Base-by-base conservation (phyloP, 2,329 filamentous ascomycete species). In the Alternaria triticina region DNA sequence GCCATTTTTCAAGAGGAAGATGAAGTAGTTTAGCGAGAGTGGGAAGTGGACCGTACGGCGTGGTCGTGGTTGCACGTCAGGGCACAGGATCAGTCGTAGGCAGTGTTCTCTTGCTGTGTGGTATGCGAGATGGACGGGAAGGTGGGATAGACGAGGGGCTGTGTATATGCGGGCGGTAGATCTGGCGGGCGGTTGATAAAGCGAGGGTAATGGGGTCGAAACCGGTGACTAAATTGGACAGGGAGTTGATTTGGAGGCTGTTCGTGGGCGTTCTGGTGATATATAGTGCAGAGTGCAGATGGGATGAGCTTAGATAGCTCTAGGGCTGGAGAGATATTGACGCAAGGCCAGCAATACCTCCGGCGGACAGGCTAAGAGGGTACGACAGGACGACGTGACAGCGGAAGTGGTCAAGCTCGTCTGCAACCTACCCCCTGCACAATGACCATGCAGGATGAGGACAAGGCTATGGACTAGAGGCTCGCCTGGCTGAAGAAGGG, bases 1-100 rank as follows among this genome's bases (percentile, higher is more conserved):
- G 94, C 92, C 94, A 97, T 97, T 73, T 70, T 64, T 62, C 57
- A 57, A 20, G 36, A 55, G 51, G 63, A 55, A 46, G 52, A 57
- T 27, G 54, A 56, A 49, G 33, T 51, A 23, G 6, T 57, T 60
- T 59, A 70, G 65, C 63, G 66, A 71, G 49, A 58, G 69, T 71
- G 49, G 61, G 59, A 55, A 68, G 52, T 57, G 61, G 52, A 64
- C 22, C 52, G 65, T 55, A 60, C 64, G 62, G 62, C 54, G 59
- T 54, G 43, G 60, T 57, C 33, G 57, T 55, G 57, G 51, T 66
- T 52, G 59, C 65, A 54, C 50, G 59, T 56, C 72, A 60, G 66
- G 66, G 59, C 44, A 62, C 44, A 50, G 61, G 55, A 60, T 59
- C 49, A 51, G 60, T 67, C 33, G 65, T 50, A 57, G 51, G 56